Evolutionary conservation across 148 eudicot species (phyloP).

Genomic region (Chenopodium berlandieri): DNA sequence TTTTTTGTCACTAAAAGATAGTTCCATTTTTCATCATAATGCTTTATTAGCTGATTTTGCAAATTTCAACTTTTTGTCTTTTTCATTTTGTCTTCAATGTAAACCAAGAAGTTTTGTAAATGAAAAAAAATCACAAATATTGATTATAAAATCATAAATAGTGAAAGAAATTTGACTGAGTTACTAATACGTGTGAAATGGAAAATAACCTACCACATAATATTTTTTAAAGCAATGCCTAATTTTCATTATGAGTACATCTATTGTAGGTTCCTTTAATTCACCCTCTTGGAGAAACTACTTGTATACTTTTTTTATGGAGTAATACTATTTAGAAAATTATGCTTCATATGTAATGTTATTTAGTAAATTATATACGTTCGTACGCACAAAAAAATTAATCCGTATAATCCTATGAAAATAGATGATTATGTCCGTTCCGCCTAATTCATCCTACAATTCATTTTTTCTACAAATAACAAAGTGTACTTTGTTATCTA

Average conservation of each 20-base stretch:
- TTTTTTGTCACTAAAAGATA: too few relatives aligned
- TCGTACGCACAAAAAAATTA: too few relatives aligned
- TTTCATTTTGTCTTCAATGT: conserved; percentile 20
- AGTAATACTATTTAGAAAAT: too few relatives aligned
- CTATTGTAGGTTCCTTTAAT: not conserved
- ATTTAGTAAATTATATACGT: too few relatives aligned
- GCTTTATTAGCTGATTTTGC: conserved; percentile 10
- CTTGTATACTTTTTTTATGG: too few relatives aligned
- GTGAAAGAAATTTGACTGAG: conserved; percentile 4
- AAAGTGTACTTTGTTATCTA: too few relatives aligned
- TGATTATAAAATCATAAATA: not conserved
- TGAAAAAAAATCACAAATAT: not conserved
- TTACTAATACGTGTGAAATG: conserved; percentile 5
- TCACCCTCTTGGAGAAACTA: not conserved
- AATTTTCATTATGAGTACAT: not conserved
- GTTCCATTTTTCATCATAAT: too few relatives aligned
- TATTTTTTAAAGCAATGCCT: not conserved
- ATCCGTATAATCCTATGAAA: not conserved
- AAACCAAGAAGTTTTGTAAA: conserved; percentile 3
- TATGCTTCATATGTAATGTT: too few relatives aligned
- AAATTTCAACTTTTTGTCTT: conserved; percentile 22
- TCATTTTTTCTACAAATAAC: too few relatives aligned
- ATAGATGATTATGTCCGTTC: too few relatives aligned
- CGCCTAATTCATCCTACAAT: too few relatives aligned
- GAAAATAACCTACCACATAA: not conserved